phyloP scores from a whole-genome alignment of 1,139 yeast genomes.

The Saccharomycopsis crataegensis region DNA sequence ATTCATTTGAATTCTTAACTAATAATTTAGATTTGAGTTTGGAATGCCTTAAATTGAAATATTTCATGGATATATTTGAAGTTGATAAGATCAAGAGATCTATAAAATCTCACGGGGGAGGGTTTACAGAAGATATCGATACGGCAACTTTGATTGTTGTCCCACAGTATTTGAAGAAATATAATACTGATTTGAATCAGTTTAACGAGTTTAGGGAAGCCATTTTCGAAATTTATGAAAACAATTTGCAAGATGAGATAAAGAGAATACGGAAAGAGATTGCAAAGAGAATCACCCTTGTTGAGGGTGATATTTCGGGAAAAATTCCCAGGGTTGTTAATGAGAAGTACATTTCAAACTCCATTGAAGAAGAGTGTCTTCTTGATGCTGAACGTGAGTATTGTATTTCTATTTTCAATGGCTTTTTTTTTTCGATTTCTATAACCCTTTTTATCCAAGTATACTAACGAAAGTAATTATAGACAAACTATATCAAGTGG shows the following conservation, averaged over 20 bases:
- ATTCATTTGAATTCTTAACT: too few relatives aligned
- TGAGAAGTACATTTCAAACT: slow-evolving; percentile 35
- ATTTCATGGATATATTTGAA: slow-evolving; percentile 11
- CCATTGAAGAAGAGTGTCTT: slow-evolving; percentile 34
- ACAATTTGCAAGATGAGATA: slow-evolving; percentile 2
- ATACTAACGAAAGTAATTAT: not conserved
- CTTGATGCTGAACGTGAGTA: slow-evolving; percentile 36
- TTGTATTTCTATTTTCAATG: not conserved
- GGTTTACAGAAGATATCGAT: slow-evolving; percentile 20
- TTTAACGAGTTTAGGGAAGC: not conserved
- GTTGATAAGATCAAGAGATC: slow-evolving; percentile 12
- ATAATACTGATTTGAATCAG: not conserved
- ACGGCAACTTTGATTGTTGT: slow-evolving; percentile 26
- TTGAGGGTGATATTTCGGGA: slow-evolving; percentile 21
- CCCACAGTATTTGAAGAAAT: slow-evolving; percentile 11
- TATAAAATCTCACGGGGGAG: slow-evolving; percentile 27
- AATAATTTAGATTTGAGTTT: not conserved
- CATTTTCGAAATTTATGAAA: not conserved
- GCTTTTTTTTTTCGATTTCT: not conserved
- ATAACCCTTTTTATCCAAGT: too few relatives aligned
- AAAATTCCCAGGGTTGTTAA: slow-evolving; percentile 43
- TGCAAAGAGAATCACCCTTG: slow-evolving; percentile 23
- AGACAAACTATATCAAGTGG: too few relatives aligned
- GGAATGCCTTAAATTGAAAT: slow-evolving; percentile 22
- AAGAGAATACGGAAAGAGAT: slow-evolving; percentile 23